Base-by-base conservation (phyloP, 2,329 filamentous ascomycete species). In the Ilyonectria destructans region DNA sequence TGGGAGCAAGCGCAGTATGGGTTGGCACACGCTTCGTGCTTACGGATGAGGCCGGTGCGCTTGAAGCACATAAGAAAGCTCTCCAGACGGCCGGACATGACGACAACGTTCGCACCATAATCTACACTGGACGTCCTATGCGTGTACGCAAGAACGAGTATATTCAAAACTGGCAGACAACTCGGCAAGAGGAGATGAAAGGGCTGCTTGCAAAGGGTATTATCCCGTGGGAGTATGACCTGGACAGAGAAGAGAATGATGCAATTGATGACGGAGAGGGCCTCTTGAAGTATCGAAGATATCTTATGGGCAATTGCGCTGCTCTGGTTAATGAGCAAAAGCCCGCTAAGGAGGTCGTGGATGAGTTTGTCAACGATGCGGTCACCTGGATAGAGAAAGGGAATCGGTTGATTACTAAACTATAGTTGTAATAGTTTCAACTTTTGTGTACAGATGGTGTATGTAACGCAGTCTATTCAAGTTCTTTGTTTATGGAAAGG, bases 1-100 rank as follows among this genome's bases (percentile, higher is more conserved):
- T 98, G 82, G 96, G 96, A 74, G 96, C 96, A 62, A 89, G 88
- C 70, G 96, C 91, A 77, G 96, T 98, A 75, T 99, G 96, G 96
- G 92, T 99, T 74, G 96, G 96, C 80, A 99, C 96, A 43, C 91
- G 96, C 72, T 99, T 99, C 86, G 92, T 99, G 74, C 90, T 99
- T 68, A 91, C 91, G 62, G 93, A 98, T 74, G 96, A 99, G 87
- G 96, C 96, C 63, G 96, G 96, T 78, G 96, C 96, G 10, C 94
- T 96, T 75, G 91, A 94, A 82, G 90, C 93, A 54, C 96, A 99
- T 88, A 96, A 98, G 86, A 96, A 99, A 80, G 94, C 96, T 69
- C 96, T 99, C 75, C 90, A 91, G 78, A 98, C 96, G 48, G 90
- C 96, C 60, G 90, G 93, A 75, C 97, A 96, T 82, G 95, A 98